phyloP scores from a whole-genome alignment of 192 early-diverging fungal species.

The Coemansia sp. region DNA sequence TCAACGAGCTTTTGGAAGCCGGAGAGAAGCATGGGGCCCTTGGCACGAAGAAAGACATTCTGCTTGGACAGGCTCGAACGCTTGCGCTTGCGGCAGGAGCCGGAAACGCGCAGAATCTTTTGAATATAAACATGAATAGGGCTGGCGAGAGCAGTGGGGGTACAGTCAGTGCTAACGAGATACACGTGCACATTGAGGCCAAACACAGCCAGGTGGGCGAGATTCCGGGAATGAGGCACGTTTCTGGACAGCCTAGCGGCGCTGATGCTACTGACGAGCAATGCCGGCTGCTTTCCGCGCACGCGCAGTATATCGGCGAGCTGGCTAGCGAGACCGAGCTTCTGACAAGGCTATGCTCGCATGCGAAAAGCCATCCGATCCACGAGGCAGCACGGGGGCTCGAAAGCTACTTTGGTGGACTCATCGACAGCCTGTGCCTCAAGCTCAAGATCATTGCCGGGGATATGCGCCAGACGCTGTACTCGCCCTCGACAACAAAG shows the following conservation, averaged over 20 bases:
- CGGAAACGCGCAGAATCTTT: background rate
- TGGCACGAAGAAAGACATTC: background rate
- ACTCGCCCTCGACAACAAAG: constrained; percentile 27
- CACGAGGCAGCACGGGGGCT: constrained; percentile 35
- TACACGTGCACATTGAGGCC: constrained; percentile 19
- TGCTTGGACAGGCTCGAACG: constrained; percentile 4
- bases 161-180: background rate
- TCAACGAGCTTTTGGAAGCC: constrained; percentile 28
- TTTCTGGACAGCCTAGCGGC: constrained; percentile 3
- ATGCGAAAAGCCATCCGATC: constrained; percentile 26
- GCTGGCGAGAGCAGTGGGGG: background rate
- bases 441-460: constrained; percentile 39
- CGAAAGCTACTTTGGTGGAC: constrained; percentile 52
- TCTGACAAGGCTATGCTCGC: constrained; percentile 21
- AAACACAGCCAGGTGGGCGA: constrained; percentile 17
- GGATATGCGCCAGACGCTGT: constrained; percentile 49
- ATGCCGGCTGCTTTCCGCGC: constrained; percentile 27
- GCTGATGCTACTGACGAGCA: constrained; percentile 19
- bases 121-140: background rate
- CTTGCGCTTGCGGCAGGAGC: background rate
- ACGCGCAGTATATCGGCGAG: constrained; percentile 32
- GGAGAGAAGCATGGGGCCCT: constrained; percentile 16
- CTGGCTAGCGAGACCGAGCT: constrained; percentile 28
- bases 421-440: constrained; percentile 48
- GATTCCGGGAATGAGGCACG: constrained; percentile 16